Conservation (phyloP, 352 stramenopile genomes). For the Halophytophthora batemanensis region DNA sequence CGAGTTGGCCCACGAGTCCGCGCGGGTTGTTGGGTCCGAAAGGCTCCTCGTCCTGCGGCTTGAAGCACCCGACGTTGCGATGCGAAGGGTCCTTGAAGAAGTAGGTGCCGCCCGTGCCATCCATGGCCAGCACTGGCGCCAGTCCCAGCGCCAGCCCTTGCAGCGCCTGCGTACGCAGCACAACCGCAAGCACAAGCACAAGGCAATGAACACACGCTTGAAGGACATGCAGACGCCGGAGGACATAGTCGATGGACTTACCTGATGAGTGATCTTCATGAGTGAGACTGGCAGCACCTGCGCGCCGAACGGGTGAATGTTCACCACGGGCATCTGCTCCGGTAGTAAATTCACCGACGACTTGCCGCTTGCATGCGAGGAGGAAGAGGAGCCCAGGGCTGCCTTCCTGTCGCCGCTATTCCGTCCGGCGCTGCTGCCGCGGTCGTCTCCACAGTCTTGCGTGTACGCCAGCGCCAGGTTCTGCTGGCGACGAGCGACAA, state of each 20-base stretch:
- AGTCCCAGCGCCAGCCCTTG: conserved; percentile 90
- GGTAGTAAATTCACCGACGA: conserved; percentile 33
- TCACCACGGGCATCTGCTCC: conserved; percentile 62
- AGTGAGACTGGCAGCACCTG: conserved; percentile 71
- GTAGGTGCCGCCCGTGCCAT: conserved; percentile 98
- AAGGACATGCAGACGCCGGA: neutral
- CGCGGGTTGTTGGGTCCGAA: conserved; percentile 98
- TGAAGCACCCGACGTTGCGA: conserved; percentile 95
- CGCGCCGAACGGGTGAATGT: conserved; percentile 76
- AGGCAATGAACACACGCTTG: neutral
- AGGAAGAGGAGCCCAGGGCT: neutral
- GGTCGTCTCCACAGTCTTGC: conserved; percentile 11
- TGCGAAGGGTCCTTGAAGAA: conserved; percentile 95
- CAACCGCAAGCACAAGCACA: too few relatives aligned
- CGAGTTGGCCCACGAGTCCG: conserved; percentile 83
- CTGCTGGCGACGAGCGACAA: conserved; percentile 62
- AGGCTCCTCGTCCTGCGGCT: conserved; percentile 98
- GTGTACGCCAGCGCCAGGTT: conserved; percentile 51
- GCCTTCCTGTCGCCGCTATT: conserved; percentile 16
- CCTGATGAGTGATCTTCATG: conserved; percentile 84
- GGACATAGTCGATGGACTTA: conserved; percentile 6
- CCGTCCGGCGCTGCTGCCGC: conserved; percentile 6
- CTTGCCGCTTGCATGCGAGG: conserved; percentile 15
- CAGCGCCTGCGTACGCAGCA: conserved; percentile 48
- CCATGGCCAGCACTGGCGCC: conserved; percentile 91